These are phyloP conservation scores for Cokeromyces recurvatus DNA, from an alignment of 371 early-diverging fungal species.

Conservation along the genomic window DNA sequence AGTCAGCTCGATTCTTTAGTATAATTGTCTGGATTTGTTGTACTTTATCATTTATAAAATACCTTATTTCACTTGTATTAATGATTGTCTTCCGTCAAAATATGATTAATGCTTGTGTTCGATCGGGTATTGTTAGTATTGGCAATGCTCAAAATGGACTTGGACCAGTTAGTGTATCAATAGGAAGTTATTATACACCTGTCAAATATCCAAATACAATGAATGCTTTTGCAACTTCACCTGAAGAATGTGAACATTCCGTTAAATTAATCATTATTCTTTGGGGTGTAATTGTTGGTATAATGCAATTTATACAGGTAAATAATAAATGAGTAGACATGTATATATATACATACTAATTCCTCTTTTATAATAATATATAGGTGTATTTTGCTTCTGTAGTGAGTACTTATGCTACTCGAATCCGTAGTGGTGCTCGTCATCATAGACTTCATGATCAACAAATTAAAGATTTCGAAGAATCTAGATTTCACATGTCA, in stretches of 20 bases:
- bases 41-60: slow-evolving; percentile 35
- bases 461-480: slow-evolving; percentile 52
- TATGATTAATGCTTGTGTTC: slow-evolving; percentile 36
- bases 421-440: slow-evolving; percentile 43
- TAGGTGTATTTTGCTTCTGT: slow-evolving; percentile 47
- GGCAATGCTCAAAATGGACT: slow-evolving; percentile 32
- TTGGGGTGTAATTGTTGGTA: slow-evolving; percentile 34
- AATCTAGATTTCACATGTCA: slow-evolving; percentile 49
- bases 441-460: slow-evolving; percentile 49
- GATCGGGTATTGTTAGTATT: slow-evolving; percentile 38
- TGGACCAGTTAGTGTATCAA: slow-evolving; percentile 19
- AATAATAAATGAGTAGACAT: too few species aligned
- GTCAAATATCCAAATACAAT: slow-evolving; percentile 38
- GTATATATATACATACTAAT: too few species aligned
- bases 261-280: slow-evolving; percentile 27
- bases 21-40: slow-evolving; percentile 41
- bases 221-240: slow-evolving; percentile 28
- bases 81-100: slow-evolving; percentile 29
- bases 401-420: slow-evolving; percentile 40
- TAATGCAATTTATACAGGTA: slow-evolving; percentile 40
- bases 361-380: too few species aligned
- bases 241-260: slow-evolving; percentile 23
- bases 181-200: slow-evolving; percentile 36
- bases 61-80: slow-evolving; percentile 32
- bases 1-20: slow-evolving; percentile 40